phyloP scores from a whole-genome alignment of 129 eudicot genomes.

The Artemisia tridentata region DNA sequence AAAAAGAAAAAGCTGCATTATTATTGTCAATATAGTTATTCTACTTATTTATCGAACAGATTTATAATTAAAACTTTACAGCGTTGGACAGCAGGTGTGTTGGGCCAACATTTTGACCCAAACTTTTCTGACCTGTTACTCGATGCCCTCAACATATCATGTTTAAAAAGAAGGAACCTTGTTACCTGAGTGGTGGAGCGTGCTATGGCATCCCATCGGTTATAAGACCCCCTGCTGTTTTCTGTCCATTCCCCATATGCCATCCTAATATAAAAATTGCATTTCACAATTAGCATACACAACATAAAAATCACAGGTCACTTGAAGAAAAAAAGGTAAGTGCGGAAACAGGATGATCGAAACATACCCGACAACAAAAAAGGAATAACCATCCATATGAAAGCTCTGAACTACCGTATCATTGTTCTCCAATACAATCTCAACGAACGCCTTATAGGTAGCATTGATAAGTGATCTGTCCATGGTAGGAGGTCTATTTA shows the following conservation, averaged over 20 bases:
- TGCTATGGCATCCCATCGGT: slow-evolving; percentile 87
- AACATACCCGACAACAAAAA: slow-evolving; percentile 91
- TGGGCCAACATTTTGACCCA: not conserved
- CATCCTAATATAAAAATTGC: slow-evolving; percentile 48
- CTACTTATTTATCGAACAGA: no score
- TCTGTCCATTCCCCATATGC: slow-evolving; percentile 91
- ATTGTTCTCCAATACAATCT: slow-evolving; percentile 77
- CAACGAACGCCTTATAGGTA: slow-evolving; percentile 83
- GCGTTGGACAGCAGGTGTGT: no score
- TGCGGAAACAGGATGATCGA: not conserved
- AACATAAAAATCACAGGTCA: not conserved
- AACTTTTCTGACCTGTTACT: not conserved
- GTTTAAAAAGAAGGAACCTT: slow-evolving; percentile 38
- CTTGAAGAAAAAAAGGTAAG: not conserved
- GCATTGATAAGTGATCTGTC: slow-evolving; percentile 82
- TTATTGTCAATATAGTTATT: no score
- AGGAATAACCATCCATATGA: slow-evolving; percentile 93
- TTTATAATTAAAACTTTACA: no score
- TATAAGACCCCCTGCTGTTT: slow-evolving; percentile 70
- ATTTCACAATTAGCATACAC: not conserved
- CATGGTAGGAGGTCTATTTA: slow-evolving; percentile 50
- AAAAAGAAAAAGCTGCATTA: no score
- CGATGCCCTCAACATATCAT: not conserved
- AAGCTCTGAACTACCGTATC: slow-evolving; percentile 83
- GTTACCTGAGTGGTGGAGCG: slow-evolving; percentile 82